Conservation (phyloP, 768 basidiomycete species). For the Lactifluus piperatus region DNA sequence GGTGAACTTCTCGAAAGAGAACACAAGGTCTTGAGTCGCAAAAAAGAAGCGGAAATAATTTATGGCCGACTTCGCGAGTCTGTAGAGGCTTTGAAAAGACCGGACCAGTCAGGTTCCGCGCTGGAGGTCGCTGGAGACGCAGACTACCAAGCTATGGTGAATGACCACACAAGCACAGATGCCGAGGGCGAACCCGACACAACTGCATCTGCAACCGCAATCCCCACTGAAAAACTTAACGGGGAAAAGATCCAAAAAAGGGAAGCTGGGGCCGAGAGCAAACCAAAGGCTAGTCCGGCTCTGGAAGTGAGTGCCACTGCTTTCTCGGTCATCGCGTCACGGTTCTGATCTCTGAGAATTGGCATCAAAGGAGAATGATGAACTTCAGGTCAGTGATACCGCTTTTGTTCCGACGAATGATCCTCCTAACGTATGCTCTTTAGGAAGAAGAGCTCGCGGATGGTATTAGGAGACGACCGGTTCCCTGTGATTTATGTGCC, state of each 20-base stretch:
- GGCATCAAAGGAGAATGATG: conserved; percentile 10
- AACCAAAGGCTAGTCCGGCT: conserved; percentile 3
- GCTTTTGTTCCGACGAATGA: neutral
- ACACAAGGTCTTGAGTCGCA: conserved; percentile 1
- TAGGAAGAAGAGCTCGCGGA: conserved; percentile 16
- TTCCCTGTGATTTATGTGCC: conserved; percentile 12
- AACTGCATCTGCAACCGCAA: conserved; percentile 1
- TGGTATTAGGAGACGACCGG: conserved; percentile 11
- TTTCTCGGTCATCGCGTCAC: neutral
- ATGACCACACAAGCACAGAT: conserved; percentile 13
- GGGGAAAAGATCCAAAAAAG: neutral
- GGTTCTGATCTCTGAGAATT: neutral
- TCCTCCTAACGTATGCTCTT: neutral
- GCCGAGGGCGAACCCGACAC: conserved; percentile 16
- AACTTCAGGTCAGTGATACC: conserved; percentile 10
- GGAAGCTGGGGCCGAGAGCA: conserved; percentile 1
- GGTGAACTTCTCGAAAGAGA: conserved; percentile 12
- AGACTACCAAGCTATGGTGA: conserved; percentile 5
- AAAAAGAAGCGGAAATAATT: conserved; percentile 13
- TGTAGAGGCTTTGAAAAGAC: neutral
- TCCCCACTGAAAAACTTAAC: conserved; percentile 3
- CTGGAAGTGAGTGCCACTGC: conserved; percentile 5
- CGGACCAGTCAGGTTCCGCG: neutral
- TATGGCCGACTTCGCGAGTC: conserved; percentile 8
- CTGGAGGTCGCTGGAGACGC: conserved; percentile 4